Conservation (phyloP, 768 basidiomycete species). For the Steccherinum ochraceum region DNA sequence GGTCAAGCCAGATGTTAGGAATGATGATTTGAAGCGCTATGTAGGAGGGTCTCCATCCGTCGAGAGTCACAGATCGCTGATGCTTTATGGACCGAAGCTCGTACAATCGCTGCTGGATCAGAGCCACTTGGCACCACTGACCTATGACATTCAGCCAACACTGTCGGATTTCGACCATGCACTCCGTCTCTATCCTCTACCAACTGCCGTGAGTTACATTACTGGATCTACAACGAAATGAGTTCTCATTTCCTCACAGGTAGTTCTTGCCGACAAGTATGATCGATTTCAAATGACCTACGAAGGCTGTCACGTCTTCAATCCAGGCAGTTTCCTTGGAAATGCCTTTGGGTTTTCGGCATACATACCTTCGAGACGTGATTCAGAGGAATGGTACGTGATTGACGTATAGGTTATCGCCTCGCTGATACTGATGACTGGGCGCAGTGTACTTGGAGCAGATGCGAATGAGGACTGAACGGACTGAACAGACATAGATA, state of each 20-base stretch:
- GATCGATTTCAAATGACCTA: constrained; percentile 96
- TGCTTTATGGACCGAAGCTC: constrained; percentile 42
- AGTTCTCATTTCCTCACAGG: constrained; percentile 34
- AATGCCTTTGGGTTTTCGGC: constrained; percentile 83
- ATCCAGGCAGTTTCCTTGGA: constrained; percentile 89
- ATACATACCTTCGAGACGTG: constrained; percentile 78
- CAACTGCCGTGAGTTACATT: constrained; percentile 65
- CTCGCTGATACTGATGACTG: background rate
- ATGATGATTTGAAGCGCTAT: constrained; percentile 82
- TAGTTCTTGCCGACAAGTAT: constrained; percentile 93
- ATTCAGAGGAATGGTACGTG: constrained; percentile 79
- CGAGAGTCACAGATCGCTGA: background rate
- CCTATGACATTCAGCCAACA: constrained; percentile 78
- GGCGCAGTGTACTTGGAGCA: background rate
- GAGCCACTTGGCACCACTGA: constrained; percentile 86
- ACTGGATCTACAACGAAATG: background rate
- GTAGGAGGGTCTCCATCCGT: constrained; percentile 40
- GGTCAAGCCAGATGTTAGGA: constrained; percentile 73
- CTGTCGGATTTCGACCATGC: constrained; percentile 89
- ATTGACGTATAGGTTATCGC: background rate
- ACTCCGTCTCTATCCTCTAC: constrained; percentile 88
- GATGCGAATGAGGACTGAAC: background rate
- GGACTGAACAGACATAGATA: no score
- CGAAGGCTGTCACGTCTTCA: constrained; percentile 97
- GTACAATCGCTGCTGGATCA: constrained; percentile 97